Evolutionary conservation across 768 basidiomycete species (phyloP).

Genomic region (Chlorophyllum brunneum): DNA sequence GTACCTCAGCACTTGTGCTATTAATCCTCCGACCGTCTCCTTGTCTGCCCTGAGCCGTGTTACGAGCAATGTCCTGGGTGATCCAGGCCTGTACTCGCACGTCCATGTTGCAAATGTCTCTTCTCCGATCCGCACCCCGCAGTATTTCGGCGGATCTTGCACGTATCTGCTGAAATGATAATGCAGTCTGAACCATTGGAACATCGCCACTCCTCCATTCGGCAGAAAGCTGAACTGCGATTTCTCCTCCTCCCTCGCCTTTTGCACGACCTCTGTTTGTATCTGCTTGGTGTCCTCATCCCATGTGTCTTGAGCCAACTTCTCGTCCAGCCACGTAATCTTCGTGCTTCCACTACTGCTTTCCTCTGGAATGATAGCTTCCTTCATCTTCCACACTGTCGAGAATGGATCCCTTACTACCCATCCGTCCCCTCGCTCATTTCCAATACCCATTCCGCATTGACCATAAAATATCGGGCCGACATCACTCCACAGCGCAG

Average conservation of each 20-base stretch:
- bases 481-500: conserved; percentile 27
- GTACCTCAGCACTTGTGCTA: conserved; percentile 26
- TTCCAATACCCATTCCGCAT: conserved; percentile 18
- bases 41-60: conserved; percentile 24
- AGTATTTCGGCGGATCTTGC: conserved; percentile 13
- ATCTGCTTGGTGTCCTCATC: conserved; percentile 34
- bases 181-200: conserved; percentile 21
- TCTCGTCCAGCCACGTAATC: conserved; percentile 28
- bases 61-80: conserved; percentile 17
- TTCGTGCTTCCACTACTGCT: not conserved
- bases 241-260: not conserved
- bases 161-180: conserved; percentile 18
- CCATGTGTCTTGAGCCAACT: conserved; percentile 31
- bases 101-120: conserved; percentile 25
- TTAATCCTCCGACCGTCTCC: conserved; percentile 27
- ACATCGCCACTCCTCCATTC: conserved; percentile 23
- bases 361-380: not conserved
- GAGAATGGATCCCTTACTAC: conserved; percentile 26
- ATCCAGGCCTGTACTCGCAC: conserved; percentile 16
- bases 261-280: conserved; percentile 25
- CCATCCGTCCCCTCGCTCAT: conserved; percentile 35
- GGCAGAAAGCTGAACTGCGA: conserved; percentile 23
- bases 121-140: conserved; percentile 13
- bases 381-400: conserved; percentile 33
- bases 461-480: conserved; percentile 21